A percentile compares a stretch with the other conserved stretches of the same genome.
These are phyloP conservation scores for Cicer chorassanicum DNA, from an alignment of 306 rosid genomes.

Conservation along the genomic window DNA sequence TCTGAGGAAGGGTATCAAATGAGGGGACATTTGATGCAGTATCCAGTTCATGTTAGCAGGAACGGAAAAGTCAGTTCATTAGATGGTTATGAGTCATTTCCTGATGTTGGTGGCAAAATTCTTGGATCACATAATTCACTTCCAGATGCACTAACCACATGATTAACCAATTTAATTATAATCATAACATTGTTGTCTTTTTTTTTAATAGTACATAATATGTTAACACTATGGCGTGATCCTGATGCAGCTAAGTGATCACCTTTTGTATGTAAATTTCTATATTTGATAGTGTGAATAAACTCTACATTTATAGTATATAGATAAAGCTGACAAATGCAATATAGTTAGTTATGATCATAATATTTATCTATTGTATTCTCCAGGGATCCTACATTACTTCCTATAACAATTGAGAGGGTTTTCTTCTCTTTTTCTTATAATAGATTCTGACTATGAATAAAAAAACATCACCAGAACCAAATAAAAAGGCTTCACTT, in stretches of 20 bases:
- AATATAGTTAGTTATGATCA: neutral
- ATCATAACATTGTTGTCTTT: too few relatives aligned
- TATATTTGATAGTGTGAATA: constrained; percentile 29
- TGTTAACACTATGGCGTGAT: constrained; percentile 11
- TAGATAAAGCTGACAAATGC: neutral
- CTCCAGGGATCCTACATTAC: neutral
- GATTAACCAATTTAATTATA: constrained; percentile 3
- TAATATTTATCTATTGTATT: neutral
- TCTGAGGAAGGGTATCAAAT: constrained; percentile 50
- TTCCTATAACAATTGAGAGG: neutral
- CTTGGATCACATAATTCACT: constrained; percentile 67
- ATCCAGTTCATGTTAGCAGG: constrained; percentile 60
- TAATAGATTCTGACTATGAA: neutral
- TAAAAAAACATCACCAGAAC: neutral
- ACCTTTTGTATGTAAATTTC: constrained; percentile 34
- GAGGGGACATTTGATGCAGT: constrained; percentile 68
- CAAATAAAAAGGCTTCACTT: neutral
- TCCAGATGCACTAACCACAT: constrained; percentile 68
- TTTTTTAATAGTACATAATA: neutral
- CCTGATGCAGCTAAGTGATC: constrained; percentile 7
- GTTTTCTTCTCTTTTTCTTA: neutral
- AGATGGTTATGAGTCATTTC: constrained; percentile 56
- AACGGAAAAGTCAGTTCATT: constrained; percentile 62
- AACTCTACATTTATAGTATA: neutral
- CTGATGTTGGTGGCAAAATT: constrained; percentile 81